Evolutionary conservation across 2,329 filamentous ascomycete genomes (phyloP), one percentile per base, ranked within the genome.

Genomic region (Tolypocladium endophyticum): DNA sequence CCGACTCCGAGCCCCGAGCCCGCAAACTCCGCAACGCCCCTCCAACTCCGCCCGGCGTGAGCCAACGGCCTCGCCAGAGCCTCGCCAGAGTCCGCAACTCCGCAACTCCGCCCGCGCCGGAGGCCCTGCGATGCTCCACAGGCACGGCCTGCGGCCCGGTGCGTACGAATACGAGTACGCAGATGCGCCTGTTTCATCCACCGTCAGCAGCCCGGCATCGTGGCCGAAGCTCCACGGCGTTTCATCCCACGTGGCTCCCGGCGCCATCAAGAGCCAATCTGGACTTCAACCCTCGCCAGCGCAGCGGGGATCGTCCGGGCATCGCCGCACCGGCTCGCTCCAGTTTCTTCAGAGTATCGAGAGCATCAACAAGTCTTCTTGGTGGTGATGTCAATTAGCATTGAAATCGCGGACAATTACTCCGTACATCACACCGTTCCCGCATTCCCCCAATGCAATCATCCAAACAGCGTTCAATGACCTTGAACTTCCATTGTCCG

Each of bases 21-120:
- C 50, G 20, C 18, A 53, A 53, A 54, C 30, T 54, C 47, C 47
- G 47, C 47, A 36, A 8, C 18, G 28, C 47, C 25, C 47, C n/a
- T n/a, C 47, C 45, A 50, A 50, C 45, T 50, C 50, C 50, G 18
- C 28, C 50, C 25, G 25, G n/a, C n/a, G n/a, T n/a, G n/a, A n/a
- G n/a, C n/a, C n/a, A n/a, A n/a, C n/a, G n/a, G 45, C 45, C 12
- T 25, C 3, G 11, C 45, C 11, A 28, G 7, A 6, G 45, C 23
- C 28, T 9, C 28, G 5, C 16, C 53, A 38, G 54, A 28, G 30
- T 59, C 58, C 58, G 58, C 58, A 60, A 57, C 55, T 62, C 61
- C 61, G 61, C 61, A 57, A 60, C 54, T 57, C 61, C 55, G 50
- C 50, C 53, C 16, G 30, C 16, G 18, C 50, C 50, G 28, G 47